Evolutionary conservation across 2,329 filamentous ascomycete genomes (phyloP).

Genomic region (Cladophialophora exuberans): DNA sequence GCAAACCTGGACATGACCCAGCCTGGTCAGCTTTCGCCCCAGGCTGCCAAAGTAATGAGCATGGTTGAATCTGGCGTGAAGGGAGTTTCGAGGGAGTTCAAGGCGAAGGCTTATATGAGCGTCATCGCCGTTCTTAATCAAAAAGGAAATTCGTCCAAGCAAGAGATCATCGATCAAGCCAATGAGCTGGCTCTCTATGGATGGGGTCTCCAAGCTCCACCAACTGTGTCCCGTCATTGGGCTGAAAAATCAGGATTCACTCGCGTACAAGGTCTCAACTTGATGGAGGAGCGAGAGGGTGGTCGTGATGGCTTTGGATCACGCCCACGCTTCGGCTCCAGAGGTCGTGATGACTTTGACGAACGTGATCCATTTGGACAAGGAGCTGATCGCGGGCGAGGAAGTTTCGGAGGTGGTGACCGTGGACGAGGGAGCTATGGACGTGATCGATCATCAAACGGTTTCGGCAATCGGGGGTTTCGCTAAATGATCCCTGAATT

Average conservation of each 20-base stretch:
- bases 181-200: conserved; percentile 51
- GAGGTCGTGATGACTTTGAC: conserved; percentile 5
- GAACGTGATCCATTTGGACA: conserved; percentile 19
- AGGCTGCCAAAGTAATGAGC: conserved; percentile 33
- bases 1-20: conserved; percentile 42
- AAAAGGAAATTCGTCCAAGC: conserved; percentile 36
- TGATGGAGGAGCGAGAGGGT: conserved; percentile 10
- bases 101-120: conserved; percentile 39
- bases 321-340: conserved; percentile 3
- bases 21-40: conserved; percentile 35
- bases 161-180: conserved; percentile 46
- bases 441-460: conserved; percentile 1
- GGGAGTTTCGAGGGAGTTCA: conserved; percentile 33
- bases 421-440: conserved; percentile 13
- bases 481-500: neutral
- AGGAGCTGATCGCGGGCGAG: conserved; percentile 6
- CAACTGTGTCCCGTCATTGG: conserved; percentile 35
- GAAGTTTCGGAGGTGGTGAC: conserved; percentile 4
- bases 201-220: conserved; percentile 50
- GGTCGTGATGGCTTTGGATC: conserved; percentile 1
- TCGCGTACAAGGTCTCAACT: conserved; percentile 35
- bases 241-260: conserved; percentile 38
- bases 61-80: conserved; percentile 49
- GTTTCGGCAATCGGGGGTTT: neutral
- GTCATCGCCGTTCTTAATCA: conserved; percentile 34